Base-by-base conservation (phyloP, 225 moss, liverwort and hornwort species). In the Pseudoscleropodium purum region DNA sequence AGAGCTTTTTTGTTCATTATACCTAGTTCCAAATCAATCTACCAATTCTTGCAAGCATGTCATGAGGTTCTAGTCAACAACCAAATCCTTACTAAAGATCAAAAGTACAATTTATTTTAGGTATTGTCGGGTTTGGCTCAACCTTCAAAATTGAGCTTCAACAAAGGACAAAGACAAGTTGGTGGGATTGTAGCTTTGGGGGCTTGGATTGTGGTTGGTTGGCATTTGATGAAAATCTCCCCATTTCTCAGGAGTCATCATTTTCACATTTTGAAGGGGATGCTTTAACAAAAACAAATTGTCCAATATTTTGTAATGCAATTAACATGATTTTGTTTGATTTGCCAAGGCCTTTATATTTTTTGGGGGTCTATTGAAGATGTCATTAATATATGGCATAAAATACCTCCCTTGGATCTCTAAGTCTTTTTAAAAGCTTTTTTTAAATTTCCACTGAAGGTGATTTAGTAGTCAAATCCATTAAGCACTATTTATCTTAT, bases 121-220 rank as follows among this genome's bases (percentile, higher is more conserved):
- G 16, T 73, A 16, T 43, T 3, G 16, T 2, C 0, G 6, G 16
- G 1, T 16, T 73, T 2, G 3, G 1, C 3, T 27, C 10, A 27
- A 41, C 7, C 2, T 0, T 0, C 15, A 26, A 43, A 73, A 43
- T 73, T 29, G 29, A 73, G 5, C 41, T 27, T 27, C 2, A 5
- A 43, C 5, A 27, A 9, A 0, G 15, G 1, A 20, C 14, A 25
- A 70, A 39, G n/a, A 24, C 13, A 13, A 69, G 2, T 37, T 39
- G 7, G 25, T 0, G 1, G 1, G 25, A 1, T 12, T 24, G 25
- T 23, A 18, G 37, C 24, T 69, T n/a, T 23, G 7, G n/a, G 13
- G 23, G 2, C 23, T 68, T n/a, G 13, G 13, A n/a, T n/a, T 4
- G 13, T 2, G 0, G 2, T 24, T 1, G 5, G 4, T 69, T 5